Evolutionary conservation across 2,329 filamentous ascomycete genomes (phyloP), one percentile per base, ranked within the genome.

Genomic region (Aureobasidium sp.): DNA sequence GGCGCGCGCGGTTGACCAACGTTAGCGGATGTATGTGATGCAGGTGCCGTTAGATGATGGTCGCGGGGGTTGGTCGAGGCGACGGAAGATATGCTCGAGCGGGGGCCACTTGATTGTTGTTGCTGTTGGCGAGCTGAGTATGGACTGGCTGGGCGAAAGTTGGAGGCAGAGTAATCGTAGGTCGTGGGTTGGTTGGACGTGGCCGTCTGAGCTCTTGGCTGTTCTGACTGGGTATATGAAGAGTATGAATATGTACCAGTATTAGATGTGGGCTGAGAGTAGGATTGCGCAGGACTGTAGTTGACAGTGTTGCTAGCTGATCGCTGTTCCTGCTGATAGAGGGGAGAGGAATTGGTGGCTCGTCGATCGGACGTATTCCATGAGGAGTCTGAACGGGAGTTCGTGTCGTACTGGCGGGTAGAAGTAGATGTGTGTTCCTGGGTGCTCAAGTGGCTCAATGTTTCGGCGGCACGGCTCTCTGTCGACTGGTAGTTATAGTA

Each of bases 381-480:
- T 49, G 55, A 59, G 25, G 55, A 49, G 30, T 49, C 44, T 44
- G 55, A 25, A 1, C 55, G 54, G 11, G 54, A 36, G 42, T 6
- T 41, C 4, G 42, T 47, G 11, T 58, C 54, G 42, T 58, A 58
- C 5, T 29, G 32, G 25, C 58, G 58, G 6, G n/a, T 44, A 7
- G 47, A 42, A 2, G 42, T 48, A 13, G 48, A 27, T 27, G 34
- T 21, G 3, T 52, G 53, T 3, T 63, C 53, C 36, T 63, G 62
- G 1, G 64, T 41, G 21, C 64, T 64, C 29, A 65, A 41, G 30
- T 61, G 32, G 41, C 64, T 64, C 41, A 65, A 29, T 2, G 64
- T 64, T 42, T 65, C 64, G 30, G 64, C 62, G 15, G 64, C 64
- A 15, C 64, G 53, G n/a, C 48, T 62, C 27, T 65, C 64, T 50